A percentile compares a stretch with the other conserved stretches of the same genome.
phyloP scores from a whole-genome alignment of 768 basidiomycete species.

The Panellus pusillus region DNA sequence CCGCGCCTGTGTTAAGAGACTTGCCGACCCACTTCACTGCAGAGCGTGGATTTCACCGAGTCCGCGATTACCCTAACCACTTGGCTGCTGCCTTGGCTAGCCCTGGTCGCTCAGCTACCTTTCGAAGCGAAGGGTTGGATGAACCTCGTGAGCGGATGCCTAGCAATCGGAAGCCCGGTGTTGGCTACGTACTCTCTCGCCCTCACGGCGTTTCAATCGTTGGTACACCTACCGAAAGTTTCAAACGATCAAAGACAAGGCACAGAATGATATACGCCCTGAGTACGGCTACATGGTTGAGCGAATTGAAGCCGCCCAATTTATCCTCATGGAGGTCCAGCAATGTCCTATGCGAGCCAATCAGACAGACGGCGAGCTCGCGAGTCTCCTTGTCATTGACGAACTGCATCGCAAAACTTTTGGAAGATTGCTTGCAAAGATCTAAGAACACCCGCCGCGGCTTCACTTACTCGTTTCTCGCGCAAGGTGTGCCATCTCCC shows the following conservation, averaged over 20 bases:
- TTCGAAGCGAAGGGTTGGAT: slow-evolving; percentile 16
- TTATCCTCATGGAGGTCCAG: slow-evolving; percentile 14
- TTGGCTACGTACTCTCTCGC: slow-evolving; percentile 11
- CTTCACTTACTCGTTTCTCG: slow-evolving; percentile 15
- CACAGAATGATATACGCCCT: background rate
- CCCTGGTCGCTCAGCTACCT: slow-evolving; percentile 21
- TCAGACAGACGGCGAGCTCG: slow-evolving; percentile 14
- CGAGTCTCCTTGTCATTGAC: slow-evolving; percentile 9
- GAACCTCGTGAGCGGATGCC: slow-evolving; percentile 13
- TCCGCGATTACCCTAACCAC: slow-evolving; percentile 11
- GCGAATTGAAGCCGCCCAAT: slow-evolving; percentile 1
- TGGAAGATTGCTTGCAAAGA: slow-evolving; percentile 16
- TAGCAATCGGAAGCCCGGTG: background rate
- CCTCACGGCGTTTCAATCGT: background rate
- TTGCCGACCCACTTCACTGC: background rate
- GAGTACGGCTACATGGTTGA: slow-evolving; percentile 7
- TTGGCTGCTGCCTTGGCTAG: slow-evolving; percentile 22
- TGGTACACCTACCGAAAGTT: background rate
- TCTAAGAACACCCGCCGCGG: slow-evolving; percentile 17
- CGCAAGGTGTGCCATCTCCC: slow-evolving; percentile 9
- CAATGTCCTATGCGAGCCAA: slow-evolving; percentile 19
- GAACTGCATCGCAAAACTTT: slow-evolving; percentile 8
- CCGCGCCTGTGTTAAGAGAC: background rate
- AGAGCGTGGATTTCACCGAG: slow-evolving; percentile 2
- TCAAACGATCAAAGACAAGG: slow-evolving; percentile 1